A percentile compares a stretch with the other conserved stretches of the same genome.
phyloP scores from a whole-genome alignment of 129 eudicot genomes.

The Chrysanthemum makinoi region DNA sequence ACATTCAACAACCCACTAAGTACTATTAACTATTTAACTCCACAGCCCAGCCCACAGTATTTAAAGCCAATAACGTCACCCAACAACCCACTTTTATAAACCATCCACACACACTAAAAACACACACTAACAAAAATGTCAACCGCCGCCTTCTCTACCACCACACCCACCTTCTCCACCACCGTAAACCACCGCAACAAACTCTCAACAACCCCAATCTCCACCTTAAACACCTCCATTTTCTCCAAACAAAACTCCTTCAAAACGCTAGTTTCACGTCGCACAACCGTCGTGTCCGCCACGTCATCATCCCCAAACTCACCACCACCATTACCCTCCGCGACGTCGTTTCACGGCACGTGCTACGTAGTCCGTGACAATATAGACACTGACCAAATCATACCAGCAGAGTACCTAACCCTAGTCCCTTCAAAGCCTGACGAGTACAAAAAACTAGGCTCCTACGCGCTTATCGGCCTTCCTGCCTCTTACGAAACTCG shows the following conservation, averaged over 20 bases:
- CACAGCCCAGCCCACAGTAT: neutral
- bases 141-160: conserved; percentile 25
- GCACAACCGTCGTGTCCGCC: conserved; percentile 29
- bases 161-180: conserved; percentile 1
- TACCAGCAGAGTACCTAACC: conserved; percentile 94
- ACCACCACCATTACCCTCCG: conserved; percentile 17
- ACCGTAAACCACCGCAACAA: conserved; percentile 11
- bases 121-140: conserved; percentile 21
- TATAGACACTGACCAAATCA: conserved; percentile 97
- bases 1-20: too few species aligned
- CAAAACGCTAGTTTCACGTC: conserved; percentile 29
- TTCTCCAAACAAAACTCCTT: conserved; percentile 20
- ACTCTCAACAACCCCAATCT: neutral
- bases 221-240: conserved; percentile 31
- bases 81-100: neutral
- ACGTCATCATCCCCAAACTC: conserved; percentile 34
- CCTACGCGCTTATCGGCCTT: conserved; percentile 78
- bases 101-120: conserved; percentile 2
- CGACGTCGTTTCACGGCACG: conserved; percentile 78
- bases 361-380: conserved; percentile 95
- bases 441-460: conserved; percentile 89
- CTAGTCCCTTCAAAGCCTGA: conserved; percentile 92
- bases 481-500: conserved; percentile 63
- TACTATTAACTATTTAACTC: neutral
- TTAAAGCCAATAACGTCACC: too few species aligned